Evolutionary conservation across 2,329 filamentous ascomycete genomes (phyloP), one percentile per base, ranked within the genome.

Genomic region (Sporothrix inflata): DNA sequence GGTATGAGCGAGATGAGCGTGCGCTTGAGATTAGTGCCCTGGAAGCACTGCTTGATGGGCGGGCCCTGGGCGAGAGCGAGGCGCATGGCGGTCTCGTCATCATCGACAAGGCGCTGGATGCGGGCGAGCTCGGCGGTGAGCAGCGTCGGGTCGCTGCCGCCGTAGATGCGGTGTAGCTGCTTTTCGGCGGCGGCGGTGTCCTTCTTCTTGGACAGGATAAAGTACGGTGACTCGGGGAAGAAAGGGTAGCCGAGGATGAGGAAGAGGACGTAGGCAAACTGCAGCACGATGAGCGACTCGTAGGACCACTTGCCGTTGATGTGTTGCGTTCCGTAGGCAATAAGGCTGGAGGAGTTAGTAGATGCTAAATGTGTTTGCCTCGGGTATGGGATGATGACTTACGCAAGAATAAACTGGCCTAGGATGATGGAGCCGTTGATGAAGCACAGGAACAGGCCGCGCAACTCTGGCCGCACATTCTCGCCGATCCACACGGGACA

Each of bases 181-280:
- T 63, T 63, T 6, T 38, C 19, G 4, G 66, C 66, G 49, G 34
- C 66, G 5, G 38, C 66, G 8, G 9, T 38, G 66, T 27, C 49
- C 34, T 55, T 12, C 49, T 57, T 69, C 6, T 27, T 66, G 12
- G 61, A 66, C 21, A 69, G 49, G 16, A 69, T 21, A 21, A 38
- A 69, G 49, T 69, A 51, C 24, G 66, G 66, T 1, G 66, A 69
- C 66, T 69, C 66, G 66, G 66, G 45, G 49, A 69, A 69, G 66
- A 69, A 69, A 30, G 24, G 47, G 47, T 69, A 69, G 66, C 66
- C 66, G 6, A 51, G 12, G 14, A 69, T 53, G 5, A 51, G 45
- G 34, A 27, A 53, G 11, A 53, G 19, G 30, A 51, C 45, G 34
- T 55, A 69, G 16, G 34, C 14, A 4, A 69, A 53, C 30, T 69